Base-by-base conservation (phyloP, 495 filamentous ascomycete species). In the Lepraria neglecta region DNA sequence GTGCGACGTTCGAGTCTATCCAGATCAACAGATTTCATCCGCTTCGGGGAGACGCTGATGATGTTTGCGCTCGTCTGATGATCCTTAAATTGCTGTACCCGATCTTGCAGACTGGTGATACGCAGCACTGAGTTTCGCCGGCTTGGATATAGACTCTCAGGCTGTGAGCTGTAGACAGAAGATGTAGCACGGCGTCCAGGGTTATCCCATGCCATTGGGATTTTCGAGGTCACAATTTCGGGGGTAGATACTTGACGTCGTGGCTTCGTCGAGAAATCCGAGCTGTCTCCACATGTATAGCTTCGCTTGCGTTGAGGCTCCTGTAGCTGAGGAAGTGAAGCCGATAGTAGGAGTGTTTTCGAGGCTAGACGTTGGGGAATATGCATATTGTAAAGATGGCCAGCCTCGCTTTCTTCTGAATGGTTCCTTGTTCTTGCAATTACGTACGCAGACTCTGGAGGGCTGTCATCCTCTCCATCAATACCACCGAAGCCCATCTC, bases 301-400 rank as follows among this genome's bases (percentile, higher is more conserved):
- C 65, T 63, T 40, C 51, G 40, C 24, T 61, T 38, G 21, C 55
- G 58, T 46, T 45, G 51, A 19, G 33, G 35, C 10, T 48, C 43
- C 27, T 62, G 44, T 43, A 59, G 44, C 46, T 61, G 61, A 42
- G 58, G 62, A 35, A 48, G 56, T 1, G 65, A 59, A 21, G 50
- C 38, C 6, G 47, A 48, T 38, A 58, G 56, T 28, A 60, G 42
- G 14, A 60, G 33, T 7, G 62, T 19, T 27, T 61, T 50, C 2
- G 65, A 67, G 11, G 58, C 57, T 0, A 67, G 53, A 31, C 62
- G 58, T 56, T 67, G 42, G 35, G 65, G 62, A 30, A 67, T 61
- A 38, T 62, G 53, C 42, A 67, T 67, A 17, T 64, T 59, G 38
- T 64, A 67, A 10, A 59, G 57, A 64, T 67, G 65, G 38, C 57